Evolutionary conservation across 1,284 basidiomycete species (phyloP).

Genomic region (Trichosporon sp.): DNA sequence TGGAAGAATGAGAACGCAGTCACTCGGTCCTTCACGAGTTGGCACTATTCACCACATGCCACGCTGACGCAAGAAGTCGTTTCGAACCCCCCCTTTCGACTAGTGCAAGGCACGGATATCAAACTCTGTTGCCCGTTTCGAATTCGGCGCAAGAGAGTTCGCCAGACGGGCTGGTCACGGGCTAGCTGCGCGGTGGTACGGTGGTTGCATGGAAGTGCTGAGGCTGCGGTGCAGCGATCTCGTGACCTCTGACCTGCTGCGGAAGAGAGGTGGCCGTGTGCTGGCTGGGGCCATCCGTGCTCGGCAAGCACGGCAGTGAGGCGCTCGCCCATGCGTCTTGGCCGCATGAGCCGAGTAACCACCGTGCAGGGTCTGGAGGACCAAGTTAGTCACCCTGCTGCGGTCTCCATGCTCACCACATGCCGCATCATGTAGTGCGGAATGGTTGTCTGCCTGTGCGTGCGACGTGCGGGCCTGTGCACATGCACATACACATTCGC

Average conservation of each 20-base stretch:
- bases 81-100: neutral
- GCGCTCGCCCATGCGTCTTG: neutral
- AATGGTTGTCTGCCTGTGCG: neutral
- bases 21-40: neutral
- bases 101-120: neutral
- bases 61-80: neutral
- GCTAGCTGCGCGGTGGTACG: too few species aligned
- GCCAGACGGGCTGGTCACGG: too few species aligned
- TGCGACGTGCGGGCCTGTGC: neutral
- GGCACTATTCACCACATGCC: neutral
- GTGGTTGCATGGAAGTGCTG: too few species aligned
- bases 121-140: neutral
- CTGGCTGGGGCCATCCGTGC: too few species aligned
- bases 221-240: neutral
- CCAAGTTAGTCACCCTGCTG: slow-evolving; percentile 8
- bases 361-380: neutral
- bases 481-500: neutral
- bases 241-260: neutral
- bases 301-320: neutral
- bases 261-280: neutral
- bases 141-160: neutral
- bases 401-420: neutral
- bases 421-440: neutral
- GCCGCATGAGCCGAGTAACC: too few species aligned
- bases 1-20: neutral